Percentiles rank a stretch among this genome's conserved stretches.
Conservation (phyloP, 139 green algal species). For the Haematococcus lacustris region DNA sequence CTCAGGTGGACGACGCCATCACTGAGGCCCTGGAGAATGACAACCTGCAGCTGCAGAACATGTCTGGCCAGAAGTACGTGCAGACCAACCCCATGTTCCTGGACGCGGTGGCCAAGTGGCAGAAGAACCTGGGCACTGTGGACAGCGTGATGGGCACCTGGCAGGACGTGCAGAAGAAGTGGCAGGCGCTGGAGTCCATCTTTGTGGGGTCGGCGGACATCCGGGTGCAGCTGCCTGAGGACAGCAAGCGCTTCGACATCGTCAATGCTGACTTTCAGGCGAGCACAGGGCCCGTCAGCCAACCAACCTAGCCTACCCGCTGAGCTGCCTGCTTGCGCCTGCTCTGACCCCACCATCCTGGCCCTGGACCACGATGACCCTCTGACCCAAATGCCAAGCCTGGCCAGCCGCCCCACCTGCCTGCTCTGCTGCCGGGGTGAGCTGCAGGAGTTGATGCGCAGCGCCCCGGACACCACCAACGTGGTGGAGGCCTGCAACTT, state of each 20-base stretch:
- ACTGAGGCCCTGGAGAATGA: slow-evolving; percentile 73
- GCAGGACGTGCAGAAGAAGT: slow-evolving; percentile 86
- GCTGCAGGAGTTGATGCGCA: slow-evolving; percentile 51
- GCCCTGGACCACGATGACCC: too few relatives aligned
- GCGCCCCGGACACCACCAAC: slow-evolving; percentile 65
- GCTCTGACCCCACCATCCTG: too few relatives aligned
- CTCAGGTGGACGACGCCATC: slow-evolving; percentile 53
- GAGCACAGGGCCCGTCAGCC: neutral
- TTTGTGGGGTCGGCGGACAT: slow-evolving; percentile 86
- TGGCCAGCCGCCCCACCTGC: too few relatives aligned
- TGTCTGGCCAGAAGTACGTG: slow-evolving; percentile 80
- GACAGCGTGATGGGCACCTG: slow-evolving; percentile 73
- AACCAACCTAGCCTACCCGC: too few relatives aligned
- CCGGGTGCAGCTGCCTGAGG: slow-evolving; percentile 83
- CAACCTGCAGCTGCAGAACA: slow-evolving; percentile 84
- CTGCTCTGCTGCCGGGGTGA: too few relatives aligned
- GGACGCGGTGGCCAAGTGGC: slow-evolving; percentile 75
- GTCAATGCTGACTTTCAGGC: slow-evolving; percentile 81
- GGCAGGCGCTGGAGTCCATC: slow-evolving; percentile 84
- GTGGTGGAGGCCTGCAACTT: slow-evolving; percentile 86
- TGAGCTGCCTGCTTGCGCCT: too few relatives aligned
- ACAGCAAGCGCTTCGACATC: slow-evolving; percentile 77
- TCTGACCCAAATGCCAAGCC: too few relatives aligned
- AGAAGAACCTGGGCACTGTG: slow-evolving; percentile 79
- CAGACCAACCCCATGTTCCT: slow-evolving; percentile 84